phyloP scores from a whole-genome alignment of 208 protist genomes.

The Tritrichomonas foetus region DNA sequence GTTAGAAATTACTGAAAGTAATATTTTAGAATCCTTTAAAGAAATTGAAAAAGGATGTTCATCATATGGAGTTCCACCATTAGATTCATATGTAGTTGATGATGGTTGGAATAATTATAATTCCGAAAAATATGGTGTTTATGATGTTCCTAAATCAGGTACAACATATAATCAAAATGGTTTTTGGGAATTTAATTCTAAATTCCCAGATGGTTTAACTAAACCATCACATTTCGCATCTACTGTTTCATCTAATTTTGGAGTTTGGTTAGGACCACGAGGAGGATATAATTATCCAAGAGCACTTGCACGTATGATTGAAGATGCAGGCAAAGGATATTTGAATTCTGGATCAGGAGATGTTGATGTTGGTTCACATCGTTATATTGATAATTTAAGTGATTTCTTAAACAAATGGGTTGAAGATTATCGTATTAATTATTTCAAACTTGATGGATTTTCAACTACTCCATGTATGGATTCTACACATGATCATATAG shows the following conservation, averaged over 20 bases:
- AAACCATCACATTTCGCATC: not conserved
- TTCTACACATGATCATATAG: not conserved
- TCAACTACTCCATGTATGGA: not conserved
- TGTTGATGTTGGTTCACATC: not conserved
- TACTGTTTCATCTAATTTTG: not conserved
- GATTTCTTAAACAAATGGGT: not conserved
- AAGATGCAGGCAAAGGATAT: not conserved
- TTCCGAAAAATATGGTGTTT: not conserved
- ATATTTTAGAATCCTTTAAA: slow-evolving; percentile 3
- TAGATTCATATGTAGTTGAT: slow-evolving; percentile 10
- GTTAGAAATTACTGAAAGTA: not conserved
- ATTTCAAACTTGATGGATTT: slow-evolving; percentile 3
- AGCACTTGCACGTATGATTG: not conserved
- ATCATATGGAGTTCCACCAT: not conserved
- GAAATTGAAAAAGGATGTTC: not conserved
- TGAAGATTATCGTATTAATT: not conserved
- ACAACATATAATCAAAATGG: not conserved
- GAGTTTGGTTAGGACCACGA: not conserved
- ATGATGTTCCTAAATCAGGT: not conserved
- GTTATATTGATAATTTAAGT: not conserved
- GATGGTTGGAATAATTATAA: slow-evolving; percentile 37
- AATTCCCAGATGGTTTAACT: not conserved
- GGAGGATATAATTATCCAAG: not conserved
- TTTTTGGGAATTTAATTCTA: slow-evolving; percentile 4
- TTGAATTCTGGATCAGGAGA: not conserved